Evolutionary conservation across 2,329 filamentous ascomycete species (phyloP), one percentile per base, ranked within the genome.

Genomic region (Monosporascus sp.): DNA sequence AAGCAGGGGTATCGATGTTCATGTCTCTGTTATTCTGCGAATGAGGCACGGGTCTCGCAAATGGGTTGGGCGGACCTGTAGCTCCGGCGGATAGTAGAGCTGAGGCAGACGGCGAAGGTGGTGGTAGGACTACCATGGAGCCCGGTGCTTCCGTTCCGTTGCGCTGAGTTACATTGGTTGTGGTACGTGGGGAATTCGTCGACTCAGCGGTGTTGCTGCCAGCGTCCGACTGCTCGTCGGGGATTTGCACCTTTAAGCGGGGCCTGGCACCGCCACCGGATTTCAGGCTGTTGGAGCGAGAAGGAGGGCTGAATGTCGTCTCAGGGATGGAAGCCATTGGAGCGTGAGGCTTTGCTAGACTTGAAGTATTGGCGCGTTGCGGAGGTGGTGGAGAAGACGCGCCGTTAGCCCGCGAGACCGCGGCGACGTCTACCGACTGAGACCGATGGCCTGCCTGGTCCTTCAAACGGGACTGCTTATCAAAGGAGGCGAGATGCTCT

Each of bases 51-150:
- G 93, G 94, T 43, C 93, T 82, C 7, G 94, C 94, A 69, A 97
- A 99, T 0, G 94, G 94, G 68, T 99, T 99, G 2, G 91, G 91
- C 16, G 94, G 94, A 0, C 94, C 94, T 38, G 87, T 88, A 8
- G 94, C 93, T 41, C 94, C 94, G 0, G 94, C 94, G 48, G 91
- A 96, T 52, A 97, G 77, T 7, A 97, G 78, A 2, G 91, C 85
- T 22, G 88, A 88, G 2, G 91, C 89, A 31, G 91, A 96, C 0
- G 94, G 93, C 1, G 94, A 97, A 0, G 94, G 94, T 7, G 93
- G 93, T 19, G 94, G 94, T 6, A 99, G 78, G 3, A 97, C 90
- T 20, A 96, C 86, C 19, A 85, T 83, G 5, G 81, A 80, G 17
- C 82, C 79, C 62, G 86, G 82, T 5, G 80, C 84, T 46, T 84